Conservation (phyloP, 805 yeast genomes). For the Candida tammaniensis region DNA sequence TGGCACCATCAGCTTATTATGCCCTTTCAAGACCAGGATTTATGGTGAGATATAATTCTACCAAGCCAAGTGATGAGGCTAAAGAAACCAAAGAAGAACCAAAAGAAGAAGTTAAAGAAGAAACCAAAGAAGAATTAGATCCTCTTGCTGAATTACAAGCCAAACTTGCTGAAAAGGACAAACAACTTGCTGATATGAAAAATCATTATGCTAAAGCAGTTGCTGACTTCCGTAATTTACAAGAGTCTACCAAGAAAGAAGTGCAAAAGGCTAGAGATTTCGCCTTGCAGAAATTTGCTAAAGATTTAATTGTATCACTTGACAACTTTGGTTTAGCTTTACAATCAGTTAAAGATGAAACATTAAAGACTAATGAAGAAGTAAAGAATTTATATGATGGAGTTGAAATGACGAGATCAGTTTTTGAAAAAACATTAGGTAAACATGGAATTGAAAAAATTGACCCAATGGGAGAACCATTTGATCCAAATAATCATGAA, state of each 20-base stretch:
- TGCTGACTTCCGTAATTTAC: constrained; percentile 91
- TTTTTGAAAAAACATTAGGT: constrained; percentile 78
- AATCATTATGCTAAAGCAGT: constrained; percentile 79
- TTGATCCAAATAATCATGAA: constrained; percentile 91
- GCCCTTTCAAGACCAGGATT: too few species aligned
- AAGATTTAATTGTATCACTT: constrained; percentile 82
- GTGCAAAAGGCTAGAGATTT: constrained; percentile 83
- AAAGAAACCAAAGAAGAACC: constrained; percentile 4
- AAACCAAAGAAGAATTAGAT: constrained; percentile 13
- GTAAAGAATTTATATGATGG: constrained; percentile 80
- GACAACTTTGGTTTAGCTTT: constrained; percentile 90
- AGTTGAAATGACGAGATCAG: constrained; percentile 82
- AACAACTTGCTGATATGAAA: constrained; percentile 77
- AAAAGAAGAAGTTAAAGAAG: constrained; percentile 8
- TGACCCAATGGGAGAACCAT: constrained; percentile 79
- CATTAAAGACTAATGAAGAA: constrained; percentile 56
- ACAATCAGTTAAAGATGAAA: constrained; percentile 63
- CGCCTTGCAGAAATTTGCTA: constrained; percentile 89
- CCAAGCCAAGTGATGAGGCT: neutral
- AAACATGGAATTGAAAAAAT: constrained; percentile 79
- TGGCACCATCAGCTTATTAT: too few species aligned
- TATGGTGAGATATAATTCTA: constrained; percentile 2
- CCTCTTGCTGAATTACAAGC: constrained; percentile 39
- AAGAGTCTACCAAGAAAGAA: constrained; percentile 85
- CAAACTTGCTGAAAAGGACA: constrained; percentile 59